Conservation (phyloP, 305 asterid species). For the Fraxinus velutina region DNA sequence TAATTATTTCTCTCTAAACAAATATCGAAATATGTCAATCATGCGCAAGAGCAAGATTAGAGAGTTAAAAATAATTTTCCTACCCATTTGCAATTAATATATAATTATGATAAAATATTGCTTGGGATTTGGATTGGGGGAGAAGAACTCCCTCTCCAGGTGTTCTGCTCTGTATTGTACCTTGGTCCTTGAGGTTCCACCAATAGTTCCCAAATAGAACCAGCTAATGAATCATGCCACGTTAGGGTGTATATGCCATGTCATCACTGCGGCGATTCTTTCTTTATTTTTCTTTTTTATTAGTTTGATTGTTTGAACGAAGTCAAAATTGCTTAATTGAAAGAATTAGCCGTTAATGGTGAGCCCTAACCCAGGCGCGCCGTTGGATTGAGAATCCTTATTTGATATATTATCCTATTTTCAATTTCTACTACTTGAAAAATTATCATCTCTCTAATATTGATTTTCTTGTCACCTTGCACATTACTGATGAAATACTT, state of each 20-base stretch:
- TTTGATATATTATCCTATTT: background rate
- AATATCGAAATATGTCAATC: conserved; percentile 10
- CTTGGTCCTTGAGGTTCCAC: background rate
- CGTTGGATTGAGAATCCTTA: background rate
- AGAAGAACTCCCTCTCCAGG: background rate
- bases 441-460: background rate
- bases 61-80: conserved; percentile 7
- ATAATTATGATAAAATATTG: conserved; percentile 10
- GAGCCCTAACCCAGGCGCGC: background rate
- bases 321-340: background rate
- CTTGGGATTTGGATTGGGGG: conserved; percentile 19
- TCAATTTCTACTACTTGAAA: background rate
- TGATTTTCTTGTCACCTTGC: background rate
- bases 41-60: background rate
- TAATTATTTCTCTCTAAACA: conserved; percentile 11
- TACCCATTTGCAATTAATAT: conserved; percentile 6
- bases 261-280: background rate
- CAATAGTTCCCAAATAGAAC: background rate
- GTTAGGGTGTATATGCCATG: background rate
- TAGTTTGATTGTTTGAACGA: background rate
- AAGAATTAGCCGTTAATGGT: background rate
- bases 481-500: background rate
- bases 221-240: conserved; percentile 18
- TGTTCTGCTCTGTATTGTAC: background rate
- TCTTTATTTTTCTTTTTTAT: too few relatives aligned